Conservation (phyloP, 495 filamentous ascomycete genomes). For the Talaromyces ruber region DNA sequence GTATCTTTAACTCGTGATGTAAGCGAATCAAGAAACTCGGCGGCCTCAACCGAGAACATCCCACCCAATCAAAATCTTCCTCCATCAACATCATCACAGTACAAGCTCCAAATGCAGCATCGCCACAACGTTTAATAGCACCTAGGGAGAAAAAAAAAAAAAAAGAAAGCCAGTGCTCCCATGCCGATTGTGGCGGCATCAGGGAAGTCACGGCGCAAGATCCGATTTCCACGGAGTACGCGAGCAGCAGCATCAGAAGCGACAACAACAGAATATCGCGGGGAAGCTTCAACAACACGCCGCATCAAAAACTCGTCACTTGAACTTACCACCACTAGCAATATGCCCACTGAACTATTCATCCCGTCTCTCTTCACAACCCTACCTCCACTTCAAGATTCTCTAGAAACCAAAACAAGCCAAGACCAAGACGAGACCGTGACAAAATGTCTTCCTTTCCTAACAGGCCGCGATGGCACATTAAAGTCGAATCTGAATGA, state of each 20-base stretch:
- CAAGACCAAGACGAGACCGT: conserved; percentile 58
- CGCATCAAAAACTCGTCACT: not conserved
- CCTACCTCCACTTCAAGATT: conserved; percentile 56
- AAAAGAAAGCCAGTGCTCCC: no score
- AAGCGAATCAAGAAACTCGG: not conserved
- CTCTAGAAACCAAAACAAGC: conserved; percentile 59
- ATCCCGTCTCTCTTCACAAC: conserved; percentile 55
- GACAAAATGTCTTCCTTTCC: conserved; percentile 58
- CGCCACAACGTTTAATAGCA: not conserved
- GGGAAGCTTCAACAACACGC: not conserved
- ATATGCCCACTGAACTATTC: not conserved
- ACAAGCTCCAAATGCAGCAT: conserved; percentile 3
- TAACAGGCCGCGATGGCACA: conserved; percentile 33
- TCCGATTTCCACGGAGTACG: not conserved
- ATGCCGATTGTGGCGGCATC: conserved; percentile 1
- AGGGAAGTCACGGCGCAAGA: not conserved
- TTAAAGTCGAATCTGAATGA: conserved; percentile 48
- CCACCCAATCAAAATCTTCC: conserved; percentile 1
- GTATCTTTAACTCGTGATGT: not conserved
- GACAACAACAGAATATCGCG: not conserved
- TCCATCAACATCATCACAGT: not conserved
- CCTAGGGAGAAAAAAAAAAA: conserved; percentile 1
- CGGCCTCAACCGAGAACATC: not conserved
- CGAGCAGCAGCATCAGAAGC: not conserved
- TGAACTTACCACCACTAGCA: not conserved